Percentiles rank a stretch among this genome's conserved stretches.
These are phyloP conservation scores for Juglanconis oblonga DNA, from an alignment of 2,329 filamentous ascomycete genomes.

Conservation along the genomic window DNA sequence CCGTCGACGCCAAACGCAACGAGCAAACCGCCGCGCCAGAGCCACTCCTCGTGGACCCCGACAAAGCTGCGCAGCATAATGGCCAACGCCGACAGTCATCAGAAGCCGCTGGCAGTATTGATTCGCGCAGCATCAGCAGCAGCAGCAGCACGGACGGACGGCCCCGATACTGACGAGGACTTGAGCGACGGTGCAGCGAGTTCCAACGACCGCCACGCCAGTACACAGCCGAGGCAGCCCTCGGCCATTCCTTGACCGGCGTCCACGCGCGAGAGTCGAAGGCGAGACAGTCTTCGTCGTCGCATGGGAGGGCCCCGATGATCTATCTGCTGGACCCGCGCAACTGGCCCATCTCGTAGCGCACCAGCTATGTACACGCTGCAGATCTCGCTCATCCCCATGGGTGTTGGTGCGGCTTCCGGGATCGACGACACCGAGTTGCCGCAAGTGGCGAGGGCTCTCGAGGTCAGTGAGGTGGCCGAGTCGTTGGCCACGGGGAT, in stretches of 20 bases:
- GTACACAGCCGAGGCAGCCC: constrained; percentile 20
- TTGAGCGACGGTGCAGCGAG: not conserved
- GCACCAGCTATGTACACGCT: constrained; percentile 37
- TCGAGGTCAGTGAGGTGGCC: constrained; percentile 47
- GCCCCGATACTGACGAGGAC: too few species aligned
- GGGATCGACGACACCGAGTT: constrained; percentile 51
- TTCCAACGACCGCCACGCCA: constrained; percentile 19
- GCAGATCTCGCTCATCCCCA: constrained; percentile 44
- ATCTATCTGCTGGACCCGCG: constrained; percentile 36
- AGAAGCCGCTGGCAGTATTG: not conserved
- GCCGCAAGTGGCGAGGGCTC: constrained; percentile 39
- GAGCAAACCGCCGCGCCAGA: not conserved
- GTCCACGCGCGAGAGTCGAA: constrained; percentile 28
- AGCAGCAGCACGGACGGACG: not conserved
- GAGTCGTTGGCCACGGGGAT: constrained; percentile 46
- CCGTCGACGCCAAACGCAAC: constrained; percentile 4
- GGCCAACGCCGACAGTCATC: not conserved
- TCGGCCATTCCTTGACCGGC: constrained; percentile 29
- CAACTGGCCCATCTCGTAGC: constrained; percentile 31
- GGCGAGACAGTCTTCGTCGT: constrained; percentile 33
- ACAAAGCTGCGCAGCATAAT: not conserved
- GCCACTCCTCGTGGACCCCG: not conserved
- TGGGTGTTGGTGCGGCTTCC: constrained; percentile 48
- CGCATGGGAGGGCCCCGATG: constrained; percentile 34
- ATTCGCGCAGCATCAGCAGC: not conserved